Base-by-base conservation (phyloP, 441 rosid species). In the Melastoma candidum region DNA sequence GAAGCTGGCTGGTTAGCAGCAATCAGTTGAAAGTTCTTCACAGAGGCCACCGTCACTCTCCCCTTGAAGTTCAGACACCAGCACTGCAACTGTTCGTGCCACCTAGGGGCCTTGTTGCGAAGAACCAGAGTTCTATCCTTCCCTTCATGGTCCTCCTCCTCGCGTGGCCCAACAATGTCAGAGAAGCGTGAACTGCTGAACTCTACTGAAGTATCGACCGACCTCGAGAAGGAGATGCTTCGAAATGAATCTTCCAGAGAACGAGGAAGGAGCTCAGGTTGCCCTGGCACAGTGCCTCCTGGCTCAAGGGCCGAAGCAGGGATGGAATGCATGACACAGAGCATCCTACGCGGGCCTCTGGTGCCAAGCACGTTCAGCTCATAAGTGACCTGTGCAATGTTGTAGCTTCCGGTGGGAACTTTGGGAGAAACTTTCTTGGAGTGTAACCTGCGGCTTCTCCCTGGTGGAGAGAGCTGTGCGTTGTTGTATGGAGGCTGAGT, bases 41-140 rank as follows among this genome's bases (percentile, higher is more conserved):
- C 67, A 46, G 67, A 63, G 36, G 67, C 67, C 39, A 63, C 62
- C 3, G 67, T 56, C 27, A 63, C 67, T 46, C 67, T 46, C 45
- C 67, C 67, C 0, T 57, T 61, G 56, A 63, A 63, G 44, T 63
- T 63, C 25, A 63, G 57, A 46, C 67, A 63, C 67, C 67, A 63
- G 49, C 67, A 63, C 22, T 63, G 67, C 49, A 63, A 27, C 51
- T 63, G 67, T 27, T 63, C 67, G 24, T 63, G 67, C 67, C 67
- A 63, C 11, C 67, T 63, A 0, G 67, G 67, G 1, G 49, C 56
- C 61, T 63, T 63, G 51, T 63, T 63, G 7, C 27, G 25, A n/a
- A 63, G 62, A 9, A 63, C 57, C 46, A 63, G 44, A 56, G 56
- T 57, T 46, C 61, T 50, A 12, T 49, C 51, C 43, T 63, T 63